Evolutionary conservation across 2,329 filamentous ascomycete species (phyloP), one percentile per base, ranked within the genome.

Genomic region (Cordyceps tenuipes): DNA sequence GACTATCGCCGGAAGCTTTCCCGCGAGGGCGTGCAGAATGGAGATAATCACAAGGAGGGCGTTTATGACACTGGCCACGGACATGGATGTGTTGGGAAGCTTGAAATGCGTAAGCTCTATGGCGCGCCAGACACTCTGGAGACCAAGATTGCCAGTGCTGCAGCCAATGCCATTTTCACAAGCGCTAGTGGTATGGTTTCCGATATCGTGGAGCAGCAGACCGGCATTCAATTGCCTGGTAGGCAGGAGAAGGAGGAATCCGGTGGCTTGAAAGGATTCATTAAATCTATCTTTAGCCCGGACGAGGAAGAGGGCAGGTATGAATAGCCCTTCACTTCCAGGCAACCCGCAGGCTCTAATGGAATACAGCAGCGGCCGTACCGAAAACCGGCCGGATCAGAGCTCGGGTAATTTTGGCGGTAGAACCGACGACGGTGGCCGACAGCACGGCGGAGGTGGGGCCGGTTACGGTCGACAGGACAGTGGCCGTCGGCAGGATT

Each of bases 41-140:
- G 89, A 17, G 80, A 87, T 62, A 97, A 97, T 73, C 92, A 97
- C 76, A 93, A 90, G 73, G 86, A 90, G 66, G 90, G 90, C 31
- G 87, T 93, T 12, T 76, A 91, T 17, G 91, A 97, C 72, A 86
- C 83, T 57, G 92, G 92, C 6, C 90, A 92, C 69, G 89, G 89
- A 13, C 90, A 96, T 70, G 91, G 91, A 56, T 96, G 91, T 69
- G 79, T 76, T 62, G 86, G 89, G 62, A 91, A 91, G 73, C 78
- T 96, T 12, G 82, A 86, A 64, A 89, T 95, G 82, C 84, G 86
- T 63, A 91, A 89, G 73, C 81, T 82, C 64, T 83, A 81, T 62
- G 73, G 76, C 36, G 74, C 74, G 13, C 73, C 73, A 3, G 77
- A 80, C 61, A 79, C 76, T 34, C 67, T 79, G 46, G 79, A 83